Percentiles rank a stretch among this genome's conserved stretches.
Evolutionary conservation across 495 filamentous ascomycete genomes (phyloP).

Genomic region (Letharia lupina): DNA sequence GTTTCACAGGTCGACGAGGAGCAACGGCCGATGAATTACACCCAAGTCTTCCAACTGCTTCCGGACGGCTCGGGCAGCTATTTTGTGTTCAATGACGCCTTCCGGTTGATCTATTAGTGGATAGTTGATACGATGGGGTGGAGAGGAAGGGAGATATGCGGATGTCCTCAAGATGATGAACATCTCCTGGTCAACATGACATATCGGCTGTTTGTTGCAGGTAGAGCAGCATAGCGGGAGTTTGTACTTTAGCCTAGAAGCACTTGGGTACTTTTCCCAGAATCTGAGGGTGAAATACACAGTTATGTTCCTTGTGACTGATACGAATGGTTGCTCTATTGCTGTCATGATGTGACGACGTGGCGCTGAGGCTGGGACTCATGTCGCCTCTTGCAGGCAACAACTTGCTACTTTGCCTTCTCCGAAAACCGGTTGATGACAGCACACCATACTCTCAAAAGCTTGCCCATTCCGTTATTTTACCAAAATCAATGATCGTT

Average conservation of each 20-base stretch:
- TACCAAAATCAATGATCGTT: background rate
- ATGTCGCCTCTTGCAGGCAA: slow-evolving; percentile 1
- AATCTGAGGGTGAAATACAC: background rate
- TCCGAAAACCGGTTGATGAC: background rate
- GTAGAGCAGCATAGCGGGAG: slow-evolving; percentile 9
- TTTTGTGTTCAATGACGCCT: slow-evolving; percentile 88
- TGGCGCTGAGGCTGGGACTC: slow-evolving; percentile 2
- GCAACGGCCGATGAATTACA: slow-evolving; percentile 71
- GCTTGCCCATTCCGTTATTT: background rate
- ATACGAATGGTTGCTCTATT: background rate
- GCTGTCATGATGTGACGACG: slow-evolving; percentile 1
- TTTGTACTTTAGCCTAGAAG: slow-evolving; percentile 2
- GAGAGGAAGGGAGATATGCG: background rate
- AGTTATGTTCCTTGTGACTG: background rate
- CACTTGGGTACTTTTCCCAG: slow-evolving; percentile 9
- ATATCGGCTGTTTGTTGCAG: background rate
- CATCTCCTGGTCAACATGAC: background rate
- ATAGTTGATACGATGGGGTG: background rate
- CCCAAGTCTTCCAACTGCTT: slow-evolving; percentile 74
- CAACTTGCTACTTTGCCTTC: background rate
- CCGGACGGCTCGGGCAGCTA: slow-evolving; percentile 61
- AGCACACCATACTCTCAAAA: background rate
- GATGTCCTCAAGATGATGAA: background rate
- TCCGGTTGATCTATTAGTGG: slow-evolving; percentile 61
- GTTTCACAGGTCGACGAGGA: slow-evolving; percentile 66